Percentiles rank a stretch among this genome's conserved stretches.
Evolutionary conservation across 805 yeast species (phyloP).

Genomic region (Saturnispora hagleri): DNA sequence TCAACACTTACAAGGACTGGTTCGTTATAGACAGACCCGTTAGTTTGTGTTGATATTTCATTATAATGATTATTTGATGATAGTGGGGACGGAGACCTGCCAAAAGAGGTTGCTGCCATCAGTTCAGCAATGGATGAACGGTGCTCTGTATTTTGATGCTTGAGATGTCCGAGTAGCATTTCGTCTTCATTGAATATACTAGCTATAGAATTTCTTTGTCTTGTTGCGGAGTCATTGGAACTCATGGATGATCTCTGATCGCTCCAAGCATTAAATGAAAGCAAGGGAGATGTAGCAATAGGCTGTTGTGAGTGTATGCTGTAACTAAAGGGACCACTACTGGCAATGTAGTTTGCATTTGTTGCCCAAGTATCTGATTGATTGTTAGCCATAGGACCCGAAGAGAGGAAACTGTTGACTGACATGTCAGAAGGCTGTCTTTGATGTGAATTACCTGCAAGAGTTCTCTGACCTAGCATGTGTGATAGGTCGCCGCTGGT

Average conservation of each 20-base stretch:
- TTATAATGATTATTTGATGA: neutral
- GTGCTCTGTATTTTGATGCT: neutral
- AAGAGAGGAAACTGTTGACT: neutral
- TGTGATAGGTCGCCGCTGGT: neutral
- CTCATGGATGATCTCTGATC: conserved; percentile 1
- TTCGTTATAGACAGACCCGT: conserved; percentile 14
- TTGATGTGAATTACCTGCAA: neutral
- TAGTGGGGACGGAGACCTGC: conserved; percentile 1
- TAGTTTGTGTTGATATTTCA: neutral
- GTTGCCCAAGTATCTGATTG: neutral
- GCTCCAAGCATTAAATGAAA: neutral
- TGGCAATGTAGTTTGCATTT: neutral
- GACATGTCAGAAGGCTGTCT: conserved; percentile 4
- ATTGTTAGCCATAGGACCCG: neutral
- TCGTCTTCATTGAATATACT: neutral
- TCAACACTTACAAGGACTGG: conserved; percentile 20
- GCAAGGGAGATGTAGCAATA: neutral
- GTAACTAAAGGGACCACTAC: neutral
- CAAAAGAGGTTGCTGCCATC: neutral
- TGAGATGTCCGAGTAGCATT: neutral
- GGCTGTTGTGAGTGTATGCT: neutral
- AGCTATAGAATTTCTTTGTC: neutral
- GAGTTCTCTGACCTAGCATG: conserved; percentile 2
- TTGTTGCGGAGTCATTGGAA: neutral
- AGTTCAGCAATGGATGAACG: neutral